These are phyloP conservation scores for Neophaeococcomyces mojaviensis DNA, from an alignment of 2,329 filamentous ascomycete genomes.

Conservation along the genomic window DNA sequence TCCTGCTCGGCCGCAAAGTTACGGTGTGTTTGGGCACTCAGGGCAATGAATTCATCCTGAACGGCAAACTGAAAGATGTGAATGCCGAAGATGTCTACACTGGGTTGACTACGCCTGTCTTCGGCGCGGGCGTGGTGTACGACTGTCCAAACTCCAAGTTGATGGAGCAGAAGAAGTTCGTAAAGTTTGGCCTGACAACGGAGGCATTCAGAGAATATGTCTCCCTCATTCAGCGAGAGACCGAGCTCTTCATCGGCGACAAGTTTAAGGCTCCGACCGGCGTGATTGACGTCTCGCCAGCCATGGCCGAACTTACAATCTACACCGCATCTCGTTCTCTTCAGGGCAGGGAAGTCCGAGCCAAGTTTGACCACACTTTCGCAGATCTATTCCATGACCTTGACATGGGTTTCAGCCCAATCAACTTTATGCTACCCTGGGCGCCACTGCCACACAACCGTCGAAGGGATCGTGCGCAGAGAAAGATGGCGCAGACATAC, in stretches of 20 bases:
- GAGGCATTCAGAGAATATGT: constrained; percentile 63
- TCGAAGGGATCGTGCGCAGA: constrained; percentile 61
- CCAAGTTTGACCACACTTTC: constrained; percentile 62
- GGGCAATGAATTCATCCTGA: constrained; percentile 89
- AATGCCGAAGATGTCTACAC: constrained; percentile 86
- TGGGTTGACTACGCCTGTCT: constrained; percentile 62
- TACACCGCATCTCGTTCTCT: constrained; percentile 72
- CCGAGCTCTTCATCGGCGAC: constrained; percentile 52
- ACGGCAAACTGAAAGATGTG: constrained; percentile 83
- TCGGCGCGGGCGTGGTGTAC: constrained; percentile 72
- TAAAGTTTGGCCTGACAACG: constrained; percentile 58
- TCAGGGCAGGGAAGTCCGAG: constrained; percentile 68
- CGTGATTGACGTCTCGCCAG: constrained; percentile 54
- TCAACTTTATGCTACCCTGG: constrained; percentile 80
- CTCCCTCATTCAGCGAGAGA: constrained; percentile 66
- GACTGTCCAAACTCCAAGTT: constrained; percentile 86
- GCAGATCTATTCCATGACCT: constrained; percentile 72
- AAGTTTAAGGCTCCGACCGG: constrained; percentile 56
- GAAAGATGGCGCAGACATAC: constrained; percentile 64
- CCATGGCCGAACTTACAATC: constrained; percentile 70
- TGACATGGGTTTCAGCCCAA: constrained; percentile 68
- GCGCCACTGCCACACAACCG: constrained; percentile 69
- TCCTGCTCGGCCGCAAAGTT: constrained; percentile 79
- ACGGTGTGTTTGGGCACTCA: constrained; percentile 75
- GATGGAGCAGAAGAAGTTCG: constrained; percentile 89